Base-by-base conservation (phyloP, 2,329 filamentous ascomycete genomes). In the Penicillium sclerotiorum region DNA sequence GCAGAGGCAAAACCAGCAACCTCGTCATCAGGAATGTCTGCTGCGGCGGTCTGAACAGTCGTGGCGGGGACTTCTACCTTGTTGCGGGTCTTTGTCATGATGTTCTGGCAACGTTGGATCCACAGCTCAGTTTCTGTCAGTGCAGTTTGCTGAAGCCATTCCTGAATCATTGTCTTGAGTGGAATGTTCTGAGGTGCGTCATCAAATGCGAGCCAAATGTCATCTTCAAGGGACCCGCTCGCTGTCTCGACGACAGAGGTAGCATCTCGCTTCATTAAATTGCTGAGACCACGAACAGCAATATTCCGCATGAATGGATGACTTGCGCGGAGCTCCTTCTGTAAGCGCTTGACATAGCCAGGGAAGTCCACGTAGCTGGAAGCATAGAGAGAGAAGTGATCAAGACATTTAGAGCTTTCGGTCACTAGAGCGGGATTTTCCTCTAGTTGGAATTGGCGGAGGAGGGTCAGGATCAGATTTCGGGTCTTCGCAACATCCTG, bases 21-120 rank as follows among this genome's bases (percentile, higher is more conserved):
- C 69, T 99, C 95, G 67, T 99, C 94, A 66, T 99, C 94, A 55
- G 93, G 88, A 0, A 97, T 74, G 61, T 99, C 94, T n/a, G 89
- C 80, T 11, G 82, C 77, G 4, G 79, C 77, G 8, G 65, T 62
- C 30, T 71, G 70, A 20, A 69, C 59, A 6, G 62, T 61, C 12
- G 77, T 75, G 42, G 66, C 69, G 4, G 63, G 59, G 4, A 59
- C 40, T 8, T 83, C 80, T 1, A 75, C 73, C 63, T 88, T 89
- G 23, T 82, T 80, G 57, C 89, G 85, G 0, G 89, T 95, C 80
- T 95, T 95, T 28, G 90, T 94, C 55, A 97, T 81, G 9, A 96
- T 88, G 20, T 83, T 85, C 62, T 97, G 94, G 67, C 91, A 95
- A 40, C 91, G 84, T 53, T 90, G 84, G 18, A 99, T 83, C 94